Evolutionary conservation across 2,329 filamentous ascomycete species (phyloP).

Genomic region (Scedosporium minutisporum): DNA sequence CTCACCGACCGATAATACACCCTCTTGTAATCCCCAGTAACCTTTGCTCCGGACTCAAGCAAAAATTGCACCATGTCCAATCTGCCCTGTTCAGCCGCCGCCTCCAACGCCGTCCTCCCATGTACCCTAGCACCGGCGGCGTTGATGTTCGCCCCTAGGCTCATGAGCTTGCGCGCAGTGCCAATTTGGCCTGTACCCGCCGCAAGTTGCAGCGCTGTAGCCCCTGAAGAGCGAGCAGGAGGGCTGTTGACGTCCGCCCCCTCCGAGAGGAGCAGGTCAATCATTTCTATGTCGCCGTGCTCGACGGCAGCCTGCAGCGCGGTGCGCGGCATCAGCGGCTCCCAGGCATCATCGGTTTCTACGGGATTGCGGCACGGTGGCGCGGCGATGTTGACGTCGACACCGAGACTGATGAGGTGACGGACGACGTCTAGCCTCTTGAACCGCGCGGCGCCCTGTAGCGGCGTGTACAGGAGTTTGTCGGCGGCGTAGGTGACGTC

Average conservation of each 20-base stretch:
- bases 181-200: constrained; percentile 19
- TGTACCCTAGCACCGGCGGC: background rate
- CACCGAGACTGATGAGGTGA: background rate
- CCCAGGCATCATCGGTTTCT: constrained; percentile 16
- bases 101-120: background rate
- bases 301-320: constrained; percentile 30
- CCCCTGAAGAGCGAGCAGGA: constrained; percentile 19
- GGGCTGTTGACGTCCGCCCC: constrained; percentile 26
- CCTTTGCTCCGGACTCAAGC: background rate
- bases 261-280: constrained; percentile 24
- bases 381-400: background rate
- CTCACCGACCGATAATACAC: background rate
- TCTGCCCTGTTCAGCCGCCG: background rate
- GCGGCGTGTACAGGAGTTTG: background rate
- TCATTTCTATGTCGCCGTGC: constrained; percentile 23
- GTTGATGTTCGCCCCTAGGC: background rate
- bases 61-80: constrained; percentile 2
- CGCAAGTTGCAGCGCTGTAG: constrained; percentile 28
- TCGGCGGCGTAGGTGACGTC: background rate
- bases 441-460: background rate
- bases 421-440: background rate
- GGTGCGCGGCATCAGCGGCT: constrained; percentile 16
- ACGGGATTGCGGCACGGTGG: background rate
- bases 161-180: constrained; percentile 1
- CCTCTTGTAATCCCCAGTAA: background rate